A percentile compares a stretch with the other conserved stretches of the same genome.
Evolutionary conservation across 2,329 filamentous ascomycete genomes (phyloP).

Genomic region (Chlorencoelia australis): DNA sequence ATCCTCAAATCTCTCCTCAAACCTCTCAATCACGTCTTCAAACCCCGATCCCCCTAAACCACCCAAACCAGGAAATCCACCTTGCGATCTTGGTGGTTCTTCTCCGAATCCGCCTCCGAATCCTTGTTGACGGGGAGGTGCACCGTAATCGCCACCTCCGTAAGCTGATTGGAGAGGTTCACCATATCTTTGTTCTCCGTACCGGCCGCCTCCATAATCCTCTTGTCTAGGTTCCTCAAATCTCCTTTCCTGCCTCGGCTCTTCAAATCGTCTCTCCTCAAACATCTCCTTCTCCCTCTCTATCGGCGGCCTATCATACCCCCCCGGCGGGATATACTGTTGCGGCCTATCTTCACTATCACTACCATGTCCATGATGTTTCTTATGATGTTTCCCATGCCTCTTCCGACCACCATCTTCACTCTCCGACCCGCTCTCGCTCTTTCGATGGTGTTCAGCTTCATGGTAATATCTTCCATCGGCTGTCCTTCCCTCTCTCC

Average conservation of each 20-base stretch:
- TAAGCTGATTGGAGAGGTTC: conserved; percentile 11
- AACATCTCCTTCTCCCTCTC: conserved; percentile 5
- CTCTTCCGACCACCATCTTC: conserved; percentile 21
- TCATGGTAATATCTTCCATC: conserved; percentile 16
- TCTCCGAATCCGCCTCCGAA: conserved; percentile 3
- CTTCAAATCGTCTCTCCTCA: conserved; percentile 4
- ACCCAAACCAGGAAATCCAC: conserved; percentile 6
- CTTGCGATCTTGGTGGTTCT: conserved; percentile 1
- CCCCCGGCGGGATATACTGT: conserved; percentile 11
- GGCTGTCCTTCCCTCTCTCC: conserved; percentile 12
- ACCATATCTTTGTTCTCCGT: conserved; percentile 1
- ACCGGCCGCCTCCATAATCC: conserved; percentile 11
- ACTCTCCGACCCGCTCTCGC: conserved; percentile 22
- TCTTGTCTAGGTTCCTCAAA: conserved; percentile 8
- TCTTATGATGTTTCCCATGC: conserved; percentile 23
- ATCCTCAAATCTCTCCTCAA: conserved; percentile 4
- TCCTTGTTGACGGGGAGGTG: conserved; percentile 10
- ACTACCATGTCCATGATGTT: conserved; percentile 13
- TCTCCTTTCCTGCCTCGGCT: not conserved
- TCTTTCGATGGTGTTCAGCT: conserved; percentile 15
- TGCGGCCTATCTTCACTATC: conserved; percentile 13
- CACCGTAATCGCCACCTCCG: conserved; percentile 10
- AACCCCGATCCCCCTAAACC: conserved; percentile 1
- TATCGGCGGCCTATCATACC: conserved; percentile 8
- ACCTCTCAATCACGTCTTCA: conserved; percentile 7